These are phyloP conservation scores for Penicillium sclerotigenum DNA, from an alignment of 2,329 filamentous ascomycete species.

Conservation along the genomic window DNA sequence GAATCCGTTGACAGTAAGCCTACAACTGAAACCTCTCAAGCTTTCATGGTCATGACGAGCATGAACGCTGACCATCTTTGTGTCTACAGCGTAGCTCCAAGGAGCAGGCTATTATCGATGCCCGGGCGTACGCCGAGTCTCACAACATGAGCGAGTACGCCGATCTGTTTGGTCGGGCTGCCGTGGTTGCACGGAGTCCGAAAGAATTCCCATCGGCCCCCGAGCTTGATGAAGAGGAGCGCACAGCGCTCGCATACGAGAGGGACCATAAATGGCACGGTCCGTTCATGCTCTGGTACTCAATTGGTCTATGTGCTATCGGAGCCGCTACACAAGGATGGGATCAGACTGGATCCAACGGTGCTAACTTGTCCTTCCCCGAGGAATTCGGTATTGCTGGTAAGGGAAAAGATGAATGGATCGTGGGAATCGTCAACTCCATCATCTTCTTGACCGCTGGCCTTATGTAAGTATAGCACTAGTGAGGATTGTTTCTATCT, in stretches of 20 bases:
- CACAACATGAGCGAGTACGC: conserved; percentile 38
- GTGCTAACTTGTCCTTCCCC: conserved; percentile 51
- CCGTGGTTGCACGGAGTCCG: conserved; percentile 36
- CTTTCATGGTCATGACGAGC: too few species aligned
- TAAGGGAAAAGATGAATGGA: conserved; percentile 47
- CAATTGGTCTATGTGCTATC: conserved; percentile 49
- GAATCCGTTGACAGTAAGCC: conserved; percentile 46
- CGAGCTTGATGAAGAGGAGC: conserved; percentile 43
- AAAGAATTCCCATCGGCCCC: conserved; percentile 27
- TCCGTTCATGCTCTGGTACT: conserved; percentile 45
- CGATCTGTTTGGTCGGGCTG: conserved; percentile 36
- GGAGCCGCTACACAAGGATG: conserved; percentile 51
- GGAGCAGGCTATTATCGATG: conserved; percentile 34
- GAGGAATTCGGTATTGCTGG: conserved; percentile 44
- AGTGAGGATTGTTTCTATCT: conserved; percentile 41
- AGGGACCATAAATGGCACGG: conserved; percentile 49
- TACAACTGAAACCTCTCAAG: not conserved
- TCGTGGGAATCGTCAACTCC: conserved; percentile 64
- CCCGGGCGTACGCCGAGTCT: conserved; percentile 27
- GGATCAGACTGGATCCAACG: conserved; percentile 55
- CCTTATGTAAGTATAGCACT: conserved; percentile 11
- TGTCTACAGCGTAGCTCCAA: conserved; percentile 29
- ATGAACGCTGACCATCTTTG: not conserved
- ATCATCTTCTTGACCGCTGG: conserved; percentile 43
- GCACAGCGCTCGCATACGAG: conserved; percentile 44